Evolutionary conservation across 768 basidiomycete genomes (phyloP).

Genomic region (Tulasnella sp.): DNA sequence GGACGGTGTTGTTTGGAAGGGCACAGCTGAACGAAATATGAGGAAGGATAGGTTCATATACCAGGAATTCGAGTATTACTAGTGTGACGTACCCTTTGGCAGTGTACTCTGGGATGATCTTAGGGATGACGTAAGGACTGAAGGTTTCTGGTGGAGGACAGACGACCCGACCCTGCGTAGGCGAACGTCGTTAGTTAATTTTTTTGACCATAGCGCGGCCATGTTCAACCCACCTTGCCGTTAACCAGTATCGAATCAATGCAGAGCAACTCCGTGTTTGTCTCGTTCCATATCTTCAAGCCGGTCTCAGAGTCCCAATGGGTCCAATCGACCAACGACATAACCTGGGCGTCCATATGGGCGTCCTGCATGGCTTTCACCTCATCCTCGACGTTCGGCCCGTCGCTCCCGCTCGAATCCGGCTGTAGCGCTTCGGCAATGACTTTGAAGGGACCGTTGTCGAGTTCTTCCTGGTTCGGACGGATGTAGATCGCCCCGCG

Average conservation of each 20-base stretch:
- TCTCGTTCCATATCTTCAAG: neutral
- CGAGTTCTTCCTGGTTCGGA: neutral
- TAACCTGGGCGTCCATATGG: neutral
- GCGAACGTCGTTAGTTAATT: neutral
- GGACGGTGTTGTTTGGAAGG: neutral
- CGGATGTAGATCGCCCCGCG: neutral
- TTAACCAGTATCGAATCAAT: constrained; percentile 6
- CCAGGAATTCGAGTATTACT: neutral
- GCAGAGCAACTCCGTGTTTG: neutral
- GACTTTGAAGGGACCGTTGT: neutral
- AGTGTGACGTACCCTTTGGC: neutral
- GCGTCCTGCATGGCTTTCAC: neutral
- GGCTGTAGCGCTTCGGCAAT: neutral
- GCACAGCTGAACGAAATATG: neutral
- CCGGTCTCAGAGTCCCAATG: constrained; percentile 1
- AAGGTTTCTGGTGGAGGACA: neutral
- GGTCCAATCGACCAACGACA: neutral
- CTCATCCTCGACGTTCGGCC: neutral
- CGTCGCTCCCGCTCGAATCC: neutral
- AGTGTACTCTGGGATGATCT: neutral
- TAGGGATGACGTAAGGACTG: neutral
- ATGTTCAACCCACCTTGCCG: neutral
- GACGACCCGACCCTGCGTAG: neutral
- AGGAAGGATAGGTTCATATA: neutral
- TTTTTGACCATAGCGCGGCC: neutral